Conservation (phyloP, 106 monocot species). For the Iris macrosiphon region DNA sequence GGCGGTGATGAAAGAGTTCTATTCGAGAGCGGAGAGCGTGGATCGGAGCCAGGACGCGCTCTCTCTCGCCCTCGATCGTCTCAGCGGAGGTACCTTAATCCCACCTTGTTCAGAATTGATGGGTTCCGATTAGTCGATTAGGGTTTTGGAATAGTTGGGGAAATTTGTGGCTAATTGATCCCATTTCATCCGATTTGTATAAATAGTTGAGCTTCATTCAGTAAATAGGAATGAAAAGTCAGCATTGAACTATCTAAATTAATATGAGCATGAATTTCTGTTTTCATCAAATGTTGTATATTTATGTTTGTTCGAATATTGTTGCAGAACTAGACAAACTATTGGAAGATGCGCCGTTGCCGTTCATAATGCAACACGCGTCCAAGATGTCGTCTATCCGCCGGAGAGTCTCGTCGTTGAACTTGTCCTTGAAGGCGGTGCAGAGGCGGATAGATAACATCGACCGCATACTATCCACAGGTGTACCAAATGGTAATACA, state of each 20-base stretch:
- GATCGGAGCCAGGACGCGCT: slow-evolving; percentile 37
- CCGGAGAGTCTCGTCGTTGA: slow-evolving; percentile 61
- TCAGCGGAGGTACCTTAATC: slow-evolving; percentile 30
- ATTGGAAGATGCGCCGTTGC: slow-evolving; percentile 68
- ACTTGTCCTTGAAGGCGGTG: slow-evolving; percentile 60
- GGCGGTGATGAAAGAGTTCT: slow-evolving; percentile 33
- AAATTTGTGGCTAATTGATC: too few species aligned
- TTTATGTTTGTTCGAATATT: too few species aligned
- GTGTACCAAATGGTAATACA: slow-evolving; percentile 17
- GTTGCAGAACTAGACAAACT: slow-evolving; percentile 70
- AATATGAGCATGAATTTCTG: too few species aligned
- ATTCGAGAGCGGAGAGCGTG: slow-evolving; percentile 16
- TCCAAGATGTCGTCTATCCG: slow-evolving; percentile 63
- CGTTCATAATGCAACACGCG: slow-evolving; percentile 74
- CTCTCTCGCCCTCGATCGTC: slow-evolving; percentile 27
- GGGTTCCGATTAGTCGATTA: too few species aligned
- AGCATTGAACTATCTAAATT: too few species aligned
- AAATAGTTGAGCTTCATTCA: too few species aligned
- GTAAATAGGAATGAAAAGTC: too few species aligned
- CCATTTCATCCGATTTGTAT: too few species aligned
- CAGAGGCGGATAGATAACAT: slow-evolving; percentile 75
- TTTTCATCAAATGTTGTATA: too few species aligned
- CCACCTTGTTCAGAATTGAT: too few species aligned
- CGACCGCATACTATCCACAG: slow-evolving; percentile 51
- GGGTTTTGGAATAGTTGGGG: too few species aligned